phyloP scores from a whole-genome alignment of 2,329 filamentous ascomycete species.

The Curvularia sp. region DNA sequence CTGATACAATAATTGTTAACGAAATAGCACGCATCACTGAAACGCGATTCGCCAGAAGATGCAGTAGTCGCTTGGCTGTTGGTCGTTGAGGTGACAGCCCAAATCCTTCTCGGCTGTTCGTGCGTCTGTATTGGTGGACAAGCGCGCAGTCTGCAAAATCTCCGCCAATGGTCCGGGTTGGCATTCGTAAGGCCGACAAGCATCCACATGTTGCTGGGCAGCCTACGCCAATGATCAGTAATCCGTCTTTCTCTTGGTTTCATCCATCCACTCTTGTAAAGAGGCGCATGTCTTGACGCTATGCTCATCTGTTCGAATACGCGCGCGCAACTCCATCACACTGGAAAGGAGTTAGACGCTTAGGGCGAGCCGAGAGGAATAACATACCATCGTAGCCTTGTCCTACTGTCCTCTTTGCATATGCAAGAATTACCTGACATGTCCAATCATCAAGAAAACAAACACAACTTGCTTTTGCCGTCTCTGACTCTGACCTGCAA shows the following conservation, averaged over 20 bases:
- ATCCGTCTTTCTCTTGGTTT: conserved; percentile 5
- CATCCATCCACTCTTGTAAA: neutral
- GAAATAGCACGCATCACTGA: conserved; percentile 10
- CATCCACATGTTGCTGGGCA: conserved; percentile 1
- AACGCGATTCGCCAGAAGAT: conserved; percentile 13
- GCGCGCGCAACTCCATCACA: conserved; percentile 4
- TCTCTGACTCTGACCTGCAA: conserved; percentile 9
- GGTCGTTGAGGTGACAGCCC: conserved; percentile 8
- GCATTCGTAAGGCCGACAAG: conserved; percentile 5
- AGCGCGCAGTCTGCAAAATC: conserved; percentile 26
- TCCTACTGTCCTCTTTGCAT: conserved; percentile 17
- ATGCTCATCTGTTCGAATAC: neutral
- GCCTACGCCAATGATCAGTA: conserved; percentile 1
- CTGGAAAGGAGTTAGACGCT: neutral
- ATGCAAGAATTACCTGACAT: conserved; percentile 13
- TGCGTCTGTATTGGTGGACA: conserved; percentile 24
- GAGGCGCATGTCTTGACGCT: conserved; percentile 2
- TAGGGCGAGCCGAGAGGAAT: conserved; percentile 11
- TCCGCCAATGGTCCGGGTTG: conserved; percentile 30
- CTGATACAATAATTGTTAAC: conserved; percentile 16
- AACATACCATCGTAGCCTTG: conserved; percentile 17
- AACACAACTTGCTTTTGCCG: conserved; percentile 25
- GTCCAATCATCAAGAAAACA: conserved; percentile 8
- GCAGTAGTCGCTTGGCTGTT: conserved; percentile 20
- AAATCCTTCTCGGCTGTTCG: conserved; percentile 23